Evolutionary conservation across 805 yeast genomes (phyloP).

Genomic region (Starmerella vaccinii): DNA sequence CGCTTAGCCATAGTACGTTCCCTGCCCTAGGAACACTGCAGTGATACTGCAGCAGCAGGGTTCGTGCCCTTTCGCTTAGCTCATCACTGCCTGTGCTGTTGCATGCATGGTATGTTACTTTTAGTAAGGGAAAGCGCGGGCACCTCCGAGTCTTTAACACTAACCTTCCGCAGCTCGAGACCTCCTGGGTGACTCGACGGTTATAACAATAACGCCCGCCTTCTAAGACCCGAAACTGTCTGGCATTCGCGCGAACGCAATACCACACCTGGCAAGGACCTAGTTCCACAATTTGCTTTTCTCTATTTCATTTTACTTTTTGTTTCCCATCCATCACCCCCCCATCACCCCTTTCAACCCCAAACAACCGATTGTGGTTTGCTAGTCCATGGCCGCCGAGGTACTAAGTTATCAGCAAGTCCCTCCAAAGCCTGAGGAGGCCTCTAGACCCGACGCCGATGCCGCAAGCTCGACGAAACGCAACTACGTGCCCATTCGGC

Average conservation of each 20-base stretch:
- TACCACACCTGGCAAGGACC: not conserved
- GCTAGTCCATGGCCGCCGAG: constrained; percentile 3
- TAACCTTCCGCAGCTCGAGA: not conserved
- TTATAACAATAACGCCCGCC: not conserved
- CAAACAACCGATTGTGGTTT: not conserved
- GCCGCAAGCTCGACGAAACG: constrained; percentile 10
- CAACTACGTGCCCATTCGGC: constrained; percentile 29
- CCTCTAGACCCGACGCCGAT: not conserved
- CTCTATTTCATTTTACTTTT: constrained; percentile 8
- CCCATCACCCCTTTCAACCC: not conserved
- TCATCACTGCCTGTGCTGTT: not conserved
- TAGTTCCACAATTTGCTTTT: not conserved
- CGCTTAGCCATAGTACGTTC: not conserved
- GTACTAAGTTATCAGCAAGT: not conserved
- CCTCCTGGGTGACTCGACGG: not conserved
- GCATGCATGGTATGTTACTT: constrained; percentile 2
- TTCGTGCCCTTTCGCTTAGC: not conserved
- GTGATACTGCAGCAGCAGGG: constrained; percentile 1
- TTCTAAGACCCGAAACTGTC: not conserved
- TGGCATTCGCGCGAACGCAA: not conserved
- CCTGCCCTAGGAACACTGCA: constrained; percentile 3
- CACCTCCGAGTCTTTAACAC: not conserved
- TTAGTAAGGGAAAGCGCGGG: not conserved
- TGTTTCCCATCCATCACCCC: not conserved
- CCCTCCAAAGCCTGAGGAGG: not conserved